These are phyloP conservation scores for Amanita rubescens DNA, from an alignment of 768 basidiomycete genomes.

Conservation along the genomic window DNA sequence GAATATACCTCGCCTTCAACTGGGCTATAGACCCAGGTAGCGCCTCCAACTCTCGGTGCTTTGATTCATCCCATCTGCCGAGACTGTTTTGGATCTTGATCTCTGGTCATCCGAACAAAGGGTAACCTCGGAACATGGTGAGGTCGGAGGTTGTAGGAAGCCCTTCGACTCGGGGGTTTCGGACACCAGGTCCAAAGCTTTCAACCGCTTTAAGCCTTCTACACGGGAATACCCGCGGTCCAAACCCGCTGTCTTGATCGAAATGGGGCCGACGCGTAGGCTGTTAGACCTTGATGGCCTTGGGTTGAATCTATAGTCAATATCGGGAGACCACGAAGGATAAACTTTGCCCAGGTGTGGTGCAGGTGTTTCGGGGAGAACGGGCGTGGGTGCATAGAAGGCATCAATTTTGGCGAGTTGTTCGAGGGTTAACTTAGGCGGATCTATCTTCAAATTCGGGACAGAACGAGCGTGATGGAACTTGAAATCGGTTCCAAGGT, in stretches of 20 bases:
- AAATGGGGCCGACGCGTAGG: not conserved
- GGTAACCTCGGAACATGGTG: not conserved
- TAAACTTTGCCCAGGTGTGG: slow-evolving; percentile 2
- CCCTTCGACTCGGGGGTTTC: not conserved
- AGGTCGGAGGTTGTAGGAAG: not conserved
- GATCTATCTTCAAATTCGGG: not conserved
- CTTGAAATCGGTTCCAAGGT: not conserved
- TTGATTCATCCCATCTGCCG: not conserved
- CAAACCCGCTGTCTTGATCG: not conserved
- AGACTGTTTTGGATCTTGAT: not conserved
- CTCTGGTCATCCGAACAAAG: not conserved
- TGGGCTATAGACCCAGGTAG: not conserved
- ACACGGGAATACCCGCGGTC: not conserved
- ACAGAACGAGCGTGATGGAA: not conserved
- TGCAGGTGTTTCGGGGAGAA: slow-evolving; percentile 5
- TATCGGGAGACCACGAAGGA: slow-evolving; percentile 5
- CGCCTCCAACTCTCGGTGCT: not conserved
- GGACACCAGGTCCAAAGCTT: not conserved
- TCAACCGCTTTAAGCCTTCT: not conserved
- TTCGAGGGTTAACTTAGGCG: slow-evolving; percentile 1
- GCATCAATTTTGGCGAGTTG: slow-evolving; percentile 8
- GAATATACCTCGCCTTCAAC: not conserved
- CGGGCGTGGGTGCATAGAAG: not conserved
- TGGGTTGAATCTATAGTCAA: not conserved
- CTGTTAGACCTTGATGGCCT: slow-evolving; percentile 1